These are phyloP conservation scores for Amanita exitialis DNA, from an alignment of 768 basidiomycete genomes.

Conservation along the genomic window DNA sequence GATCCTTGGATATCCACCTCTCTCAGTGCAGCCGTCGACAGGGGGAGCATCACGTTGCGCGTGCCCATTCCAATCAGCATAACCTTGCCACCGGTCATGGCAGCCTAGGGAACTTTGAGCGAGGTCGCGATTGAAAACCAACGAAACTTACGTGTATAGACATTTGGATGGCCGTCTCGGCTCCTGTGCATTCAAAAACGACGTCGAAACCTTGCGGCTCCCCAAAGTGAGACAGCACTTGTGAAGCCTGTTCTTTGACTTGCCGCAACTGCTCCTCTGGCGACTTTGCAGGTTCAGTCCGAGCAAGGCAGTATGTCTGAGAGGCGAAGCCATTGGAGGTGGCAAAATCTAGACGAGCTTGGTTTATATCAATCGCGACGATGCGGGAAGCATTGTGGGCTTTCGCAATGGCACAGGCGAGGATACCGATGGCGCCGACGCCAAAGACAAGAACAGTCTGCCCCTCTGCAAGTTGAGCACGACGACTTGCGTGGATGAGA, in stretches of 20 bases:
- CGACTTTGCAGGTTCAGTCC: conserved; percentile 35
- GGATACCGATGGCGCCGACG: conserved; percentile 87
- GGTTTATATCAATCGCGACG: conserved; percentile 81
- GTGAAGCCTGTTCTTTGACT: conserved; percentile 47
- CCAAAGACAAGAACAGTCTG: conserved; percentile 84
- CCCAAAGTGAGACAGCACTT: conserved; percentile 44
- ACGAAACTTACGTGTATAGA: conserved; percentile 66
- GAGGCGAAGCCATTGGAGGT: conserved; percentile 66
- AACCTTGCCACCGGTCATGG: conserved; percentile 78
- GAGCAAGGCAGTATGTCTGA: conserved; percentile 56
- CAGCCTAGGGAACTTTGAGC: conserved; percentile 41
- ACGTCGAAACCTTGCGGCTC: conserved; percentile 78
- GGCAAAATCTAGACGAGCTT: conserved; percentile 71
- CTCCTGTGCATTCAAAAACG: conserved; percentile 94
- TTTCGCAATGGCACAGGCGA: conserved; percentile 75
- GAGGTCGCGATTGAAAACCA: not conserved
- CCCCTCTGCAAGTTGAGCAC: conserved; percentile 33
- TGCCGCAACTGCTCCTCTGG: conserved; percentile 46
- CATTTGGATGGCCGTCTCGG: conserved; percentile 87
- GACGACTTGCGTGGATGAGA: conserved; percentile 54
- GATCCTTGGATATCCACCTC: conserved; percentile 92
- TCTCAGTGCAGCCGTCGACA: conserved; percentile 71
- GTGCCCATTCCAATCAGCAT: conserved; percentile 97
- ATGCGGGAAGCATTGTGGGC: conserved; percentile 61
- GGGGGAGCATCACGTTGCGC: conserved; percentile 70